Evolutionary conservation across 805 yeast species (phyloP).

Genomic region (Suhomyces kilbournensis): DNA sequence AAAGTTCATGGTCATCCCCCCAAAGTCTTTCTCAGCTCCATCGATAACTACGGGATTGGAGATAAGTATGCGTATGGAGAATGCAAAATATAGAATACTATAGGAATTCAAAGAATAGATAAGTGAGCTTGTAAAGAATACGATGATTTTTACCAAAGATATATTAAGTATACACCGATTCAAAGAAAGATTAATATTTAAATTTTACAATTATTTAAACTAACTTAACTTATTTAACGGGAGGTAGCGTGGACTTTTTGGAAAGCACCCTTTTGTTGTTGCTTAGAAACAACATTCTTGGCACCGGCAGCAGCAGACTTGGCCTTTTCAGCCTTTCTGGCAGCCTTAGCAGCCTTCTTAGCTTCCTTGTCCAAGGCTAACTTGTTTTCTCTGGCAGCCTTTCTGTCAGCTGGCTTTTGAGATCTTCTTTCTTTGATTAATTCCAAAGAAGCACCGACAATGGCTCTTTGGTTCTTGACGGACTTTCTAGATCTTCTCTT

Average conservation of each 20-base stretch:
- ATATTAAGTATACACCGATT: conserved; percentile 13
- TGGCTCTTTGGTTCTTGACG: conserved; percentile 98
- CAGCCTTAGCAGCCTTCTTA: conserved; percentile 87
- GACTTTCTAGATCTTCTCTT: conserved; percentile 97
- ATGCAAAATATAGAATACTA: conserved; percentile 12
- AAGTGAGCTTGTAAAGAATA: not conserved
- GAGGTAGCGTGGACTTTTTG: conserved; percentile 95
- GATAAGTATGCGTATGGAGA: conserved; percentile 28
- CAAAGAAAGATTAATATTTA: conserved; percentile 7
- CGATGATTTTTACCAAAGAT: conserved; percentile 3
- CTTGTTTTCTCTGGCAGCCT: conserved; percentile 94
- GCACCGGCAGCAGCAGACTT: conserved; percentile 74
- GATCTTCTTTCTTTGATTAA: conserved; percentile 97
- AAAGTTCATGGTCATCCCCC: conserved; percentile 8
- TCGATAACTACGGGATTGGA: conserved; percentile 10
- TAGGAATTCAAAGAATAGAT: too few species aligned
- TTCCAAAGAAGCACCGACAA: conserved; percentile 99
- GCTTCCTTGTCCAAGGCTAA: conserved; percentile 78
- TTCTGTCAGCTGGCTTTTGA: conserved; percentile 94
- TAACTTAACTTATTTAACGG: conserved; percentile 57
- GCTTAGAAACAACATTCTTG: conserved; percentile 76
- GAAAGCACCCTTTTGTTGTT: conserved; percentile 97
- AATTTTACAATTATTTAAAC: conserved; percentile 8
- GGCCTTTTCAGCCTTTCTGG: conserved; percentile 94
- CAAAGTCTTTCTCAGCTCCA: conserved; percentile 23